Evolutionary conservation across 306 rosid genomes (phyloP), one percentile per base, ranked within the genome.

Genomic region (Argentina anserina): DNA sequence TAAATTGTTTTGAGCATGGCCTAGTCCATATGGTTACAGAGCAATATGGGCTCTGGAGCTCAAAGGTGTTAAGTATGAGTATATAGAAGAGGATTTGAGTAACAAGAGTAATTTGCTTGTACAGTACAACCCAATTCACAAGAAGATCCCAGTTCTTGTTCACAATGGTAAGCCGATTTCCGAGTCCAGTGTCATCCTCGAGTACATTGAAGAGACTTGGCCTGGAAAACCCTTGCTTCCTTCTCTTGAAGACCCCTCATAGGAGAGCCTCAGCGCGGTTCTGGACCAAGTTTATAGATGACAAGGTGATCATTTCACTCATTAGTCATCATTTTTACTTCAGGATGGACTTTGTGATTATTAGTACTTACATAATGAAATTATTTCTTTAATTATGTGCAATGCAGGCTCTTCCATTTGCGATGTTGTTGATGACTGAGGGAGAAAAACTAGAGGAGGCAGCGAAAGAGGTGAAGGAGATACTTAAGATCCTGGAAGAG

Each of bases 201-300:
- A 76, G 73, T 76, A 76, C 65, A 69, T 69, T 25, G 80, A 76
- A 17, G 80, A 69, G 46, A 59, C 55, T 6, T 76, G 80, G 75
- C 56, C 80, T 11, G 70, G 28, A 23, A 69, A 60, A 12, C 65
- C 75, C 1, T 50, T 76, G 70, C 63, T 76, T 43, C 29, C 75
- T 25, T 56, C 18, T 26, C 36, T 56, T 25, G 52, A 26, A 37
- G 70, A 76, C 50, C 80, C 80, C 70, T 76, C 42, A 69, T 37
- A 70, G 70, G 69, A 69, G 70, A 40, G 71, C 75, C 59, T 36
- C 39, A 70, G 36, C 75, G 28, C 70, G 80, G 25, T 69, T 76
- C 71, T 76, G 75, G 75, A 76, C 31, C 47, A 76, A 69, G 43
- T 76, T 69, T 31, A 59, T 17, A 69, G 80, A 76, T 0, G 75